phyloP scores from a whole-genome alignment of 2,329 filamentous ascomycete genomes.

The Thielaviopsis musarum region DNA sequence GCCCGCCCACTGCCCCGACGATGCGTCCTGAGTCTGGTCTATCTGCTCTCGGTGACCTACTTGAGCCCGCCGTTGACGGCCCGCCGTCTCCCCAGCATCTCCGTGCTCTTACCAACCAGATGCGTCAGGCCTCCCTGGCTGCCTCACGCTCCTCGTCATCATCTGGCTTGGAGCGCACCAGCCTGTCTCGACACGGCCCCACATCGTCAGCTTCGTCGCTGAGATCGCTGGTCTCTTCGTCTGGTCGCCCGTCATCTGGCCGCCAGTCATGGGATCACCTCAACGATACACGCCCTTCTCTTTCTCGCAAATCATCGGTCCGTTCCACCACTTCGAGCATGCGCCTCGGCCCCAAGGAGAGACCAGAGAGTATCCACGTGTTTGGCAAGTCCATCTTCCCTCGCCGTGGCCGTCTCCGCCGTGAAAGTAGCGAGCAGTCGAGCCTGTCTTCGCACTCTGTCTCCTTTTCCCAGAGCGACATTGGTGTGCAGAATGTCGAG shows the following conservation, averaged over 20 bases:
- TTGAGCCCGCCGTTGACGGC: constrained; percentile 42
- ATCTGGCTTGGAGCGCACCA: constrained; percentile 4
- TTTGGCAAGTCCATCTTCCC: constrained; percentile 44
- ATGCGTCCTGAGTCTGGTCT: constrained; percentile 3
- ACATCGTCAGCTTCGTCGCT: constrained; percentile 39
- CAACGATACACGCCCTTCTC: constrained; percentile 22
- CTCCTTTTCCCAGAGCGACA: constrained; percentile 27
- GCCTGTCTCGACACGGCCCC: constrained; percentile 22
- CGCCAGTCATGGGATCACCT: constrained; percentile 30
- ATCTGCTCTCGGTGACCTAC: constrained; percentile 23
- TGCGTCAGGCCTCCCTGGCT: constrained; percentile 33
- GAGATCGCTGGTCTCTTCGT: constrained; percentile 22
- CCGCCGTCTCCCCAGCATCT: constrained; percentile 44
- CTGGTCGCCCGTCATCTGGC: constrained; percentile 9
- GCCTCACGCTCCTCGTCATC: constrained; percentile 10
- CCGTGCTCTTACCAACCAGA: constrained; percentile 40
- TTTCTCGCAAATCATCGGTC: constrained; percentile 40
- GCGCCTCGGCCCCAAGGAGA: constrained; percentile 28
- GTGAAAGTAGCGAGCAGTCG: constrained; percentile 30
- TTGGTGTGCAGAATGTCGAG: constrained; percentile 16
- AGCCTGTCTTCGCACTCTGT: constrained; percentile 31
- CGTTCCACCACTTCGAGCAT: constrained; percentile 37
- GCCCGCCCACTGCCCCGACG: constrained; percentile 8
- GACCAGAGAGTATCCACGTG: constrained; percentile 41
- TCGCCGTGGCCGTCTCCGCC: constrained; percentile 32